A percentile compares a stretch with the other conserved stretches of the same genome.
Conservation (phyloP, 176 grass and related monocot species). For the Cocos nucifera region DNA sequence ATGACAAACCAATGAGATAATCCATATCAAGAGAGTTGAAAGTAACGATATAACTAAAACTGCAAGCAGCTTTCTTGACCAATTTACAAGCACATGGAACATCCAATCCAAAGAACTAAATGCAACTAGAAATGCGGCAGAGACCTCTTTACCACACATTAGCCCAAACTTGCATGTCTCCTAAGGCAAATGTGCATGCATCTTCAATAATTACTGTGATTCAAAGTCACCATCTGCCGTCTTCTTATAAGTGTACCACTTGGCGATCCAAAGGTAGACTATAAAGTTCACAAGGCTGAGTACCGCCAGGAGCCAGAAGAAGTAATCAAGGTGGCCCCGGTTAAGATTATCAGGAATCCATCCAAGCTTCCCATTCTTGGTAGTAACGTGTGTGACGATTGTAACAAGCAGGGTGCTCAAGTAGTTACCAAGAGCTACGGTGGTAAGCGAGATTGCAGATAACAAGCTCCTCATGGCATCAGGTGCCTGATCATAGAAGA, state of each 20-base stretch:
- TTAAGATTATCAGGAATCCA: conserved; percentile 91
- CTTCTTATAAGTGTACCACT: conserved; percentile 85
- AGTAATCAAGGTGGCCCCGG: conserved; percentile 70
- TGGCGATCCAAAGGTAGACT: conserved; percentile 50
- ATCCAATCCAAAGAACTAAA: too few species aligned
- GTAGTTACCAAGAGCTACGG: conserved; percentile 56
- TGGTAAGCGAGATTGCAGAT: conserved; percentile 69
- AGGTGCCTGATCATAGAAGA: conserved; percentile 92
- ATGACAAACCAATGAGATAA: too few species aligned
- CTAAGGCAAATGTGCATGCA: too few species aligned
- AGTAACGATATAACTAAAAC: too few species aligned
- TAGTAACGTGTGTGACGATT: conserved; percentile 42
- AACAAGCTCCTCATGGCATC: conserved; percentile 79
- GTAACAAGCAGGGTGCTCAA: conserved; percentile 72
- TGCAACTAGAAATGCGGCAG: too few species aligned
- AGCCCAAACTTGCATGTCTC: too few species aligned
- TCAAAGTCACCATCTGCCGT: conserved; percentile 33
- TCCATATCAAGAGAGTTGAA: too few species aligned
- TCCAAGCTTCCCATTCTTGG: conserved; percentile 35
- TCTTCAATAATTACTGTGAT: too few species aligned
- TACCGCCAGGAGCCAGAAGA: conserved; percentile 65
- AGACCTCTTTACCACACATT: too few species aligned
- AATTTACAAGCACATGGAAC: too few species aligned
- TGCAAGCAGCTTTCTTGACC: too few species aligned
- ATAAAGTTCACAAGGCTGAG: conserved; percentile 59